Conservation (phyloP, 768 basidiomycete species). For the Tulasnella sp. region DNA sequence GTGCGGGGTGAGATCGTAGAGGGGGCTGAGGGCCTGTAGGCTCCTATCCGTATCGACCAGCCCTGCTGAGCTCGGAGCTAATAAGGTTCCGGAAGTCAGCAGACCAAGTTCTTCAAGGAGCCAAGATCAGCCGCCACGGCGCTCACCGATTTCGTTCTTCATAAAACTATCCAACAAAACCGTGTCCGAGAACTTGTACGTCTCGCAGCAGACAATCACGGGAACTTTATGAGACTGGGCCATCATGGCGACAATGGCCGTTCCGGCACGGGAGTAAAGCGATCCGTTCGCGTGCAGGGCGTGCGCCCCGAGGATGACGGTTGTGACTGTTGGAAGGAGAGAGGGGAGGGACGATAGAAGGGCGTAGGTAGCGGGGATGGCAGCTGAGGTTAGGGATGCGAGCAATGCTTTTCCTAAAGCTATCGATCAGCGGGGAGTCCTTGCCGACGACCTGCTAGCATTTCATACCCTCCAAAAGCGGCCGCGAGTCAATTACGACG, state of each 20-base stretch:
- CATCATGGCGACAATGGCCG: slow-evolving; percentile 94
- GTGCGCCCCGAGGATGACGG: slow-evolving; percentile 85
- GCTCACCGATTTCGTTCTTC: slow-evolving; percentile 86
- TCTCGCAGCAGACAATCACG: slow-evolving; percentile 95
- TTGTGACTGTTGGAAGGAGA: slow-evolving; percentile 68
- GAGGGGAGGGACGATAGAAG: slow-evolving; percentile 79
- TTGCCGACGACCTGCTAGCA: background rate
- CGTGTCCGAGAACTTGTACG: slow-evolving; percentile 93
- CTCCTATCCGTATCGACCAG: slow-evolving; percentile 26
- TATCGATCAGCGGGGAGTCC: background rate
- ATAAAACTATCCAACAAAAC: slow-evolving; percentile 90
- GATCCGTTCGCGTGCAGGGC: slow-evolving; percentile 92
- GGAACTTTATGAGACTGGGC: slow-evolving; percentile 81
- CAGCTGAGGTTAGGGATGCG: slow-evolving; percentile 49
- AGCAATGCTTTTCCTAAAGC: slow-evolving; percentile 65
- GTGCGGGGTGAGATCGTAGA: slow-evolving; percentile 92
- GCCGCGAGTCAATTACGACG: slow-evolving; percentile 88
- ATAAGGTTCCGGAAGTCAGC: slow-evolving; percentile 1
- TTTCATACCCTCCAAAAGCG: slow-evolving; percentile 69
- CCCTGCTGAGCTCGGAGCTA: background rate
- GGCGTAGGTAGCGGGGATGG: slow-evolving; percentile 80
- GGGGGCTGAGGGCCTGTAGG: slow-evolving; percentile 69
- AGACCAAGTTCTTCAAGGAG: background rate
- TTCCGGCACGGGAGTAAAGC: slow-evolving; percentile 88
- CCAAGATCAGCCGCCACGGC: background rate